Evolutionary conservation across 2,329 filamentous ascomycete species (phyloP).

Genomic region (Cryphonectria naterciae): DNA sequence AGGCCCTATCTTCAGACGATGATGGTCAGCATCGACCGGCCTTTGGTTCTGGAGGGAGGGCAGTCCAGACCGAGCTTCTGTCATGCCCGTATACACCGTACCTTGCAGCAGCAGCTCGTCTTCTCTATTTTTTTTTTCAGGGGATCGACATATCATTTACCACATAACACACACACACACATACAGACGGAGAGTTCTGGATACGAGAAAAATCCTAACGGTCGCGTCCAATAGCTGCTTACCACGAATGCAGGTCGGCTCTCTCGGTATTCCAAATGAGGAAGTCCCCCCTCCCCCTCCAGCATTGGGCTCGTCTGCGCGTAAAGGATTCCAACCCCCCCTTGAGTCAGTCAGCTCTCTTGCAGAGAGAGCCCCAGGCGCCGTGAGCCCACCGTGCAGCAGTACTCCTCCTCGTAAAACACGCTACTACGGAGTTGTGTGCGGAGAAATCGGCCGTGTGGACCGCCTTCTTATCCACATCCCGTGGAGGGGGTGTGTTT

Average conservation of each 20-base stretch:
- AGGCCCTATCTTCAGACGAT: background rate
- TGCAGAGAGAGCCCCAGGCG: background rate
- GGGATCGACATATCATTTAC: background rate
- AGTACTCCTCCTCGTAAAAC: constrained; percentile 11
- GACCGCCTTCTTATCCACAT: background rate
- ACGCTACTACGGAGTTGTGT: constrained; percentile 6
- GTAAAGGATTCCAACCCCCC: background rate
- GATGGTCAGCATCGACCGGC: background rate
- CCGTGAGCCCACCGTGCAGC: background rate
- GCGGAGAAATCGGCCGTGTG: constrained; percentile 7
- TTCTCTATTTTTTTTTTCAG: background rate
- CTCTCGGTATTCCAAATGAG: constrained; percentile 1
- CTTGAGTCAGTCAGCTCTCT: background rate
- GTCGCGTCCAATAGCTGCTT: background rate
- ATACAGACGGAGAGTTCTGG: background rate
- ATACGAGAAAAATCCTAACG: background rate
- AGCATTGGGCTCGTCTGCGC: background rate
- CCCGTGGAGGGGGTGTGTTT: background rate
- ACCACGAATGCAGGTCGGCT: background rate
- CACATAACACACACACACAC: background rate
- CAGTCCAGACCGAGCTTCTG: background rate
- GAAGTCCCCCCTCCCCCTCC: background rate
- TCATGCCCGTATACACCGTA: background rate
- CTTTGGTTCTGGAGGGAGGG: background rate
- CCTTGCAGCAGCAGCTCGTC: background rate